Evolutionary conservation across 2,329 filamentous ascomycete genomes (phyloP).

Genomic region (Diaporthe amygdali): DNA sequence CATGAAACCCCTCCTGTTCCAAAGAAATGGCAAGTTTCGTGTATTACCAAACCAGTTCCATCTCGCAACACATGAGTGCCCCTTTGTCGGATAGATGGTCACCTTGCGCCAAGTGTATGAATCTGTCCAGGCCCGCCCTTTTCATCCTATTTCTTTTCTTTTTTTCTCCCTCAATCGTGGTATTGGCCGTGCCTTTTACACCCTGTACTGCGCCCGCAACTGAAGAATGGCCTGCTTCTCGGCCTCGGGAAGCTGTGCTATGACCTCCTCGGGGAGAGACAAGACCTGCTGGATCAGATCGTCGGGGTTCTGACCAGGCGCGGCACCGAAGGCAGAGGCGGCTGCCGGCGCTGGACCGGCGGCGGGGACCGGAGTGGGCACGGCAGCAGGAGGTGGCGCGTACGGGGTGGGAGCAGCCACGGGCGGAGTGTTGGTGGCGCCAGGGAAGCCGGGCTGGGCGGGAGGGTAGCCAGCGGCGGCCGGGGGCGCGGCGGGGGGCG

Average conservation of each 20-base stretch:
- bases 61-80: not conserved
- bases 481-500: conserved; percentile 34
- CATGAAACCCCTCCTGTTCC: not conserved
- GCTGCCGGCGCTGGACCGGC: conserved; percentile 43
- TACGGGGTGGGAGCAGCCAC: conserved; percentile 49
- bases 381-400: conserved; percentile 45
- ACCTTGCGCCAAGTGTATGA: not conserved
- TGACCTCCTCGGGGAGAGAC: conserved; percentile 78
- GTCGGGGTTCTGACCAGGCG: conserved; percentile 61
- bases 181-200: not conserved
- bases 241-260: conserved; percentile 77
- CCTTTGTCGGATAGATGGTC: not conserved
- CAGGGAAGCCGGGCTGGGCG: conserved; percentile 41
- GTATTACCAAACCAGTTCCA: not conserved
- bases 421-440: conserved; percentile 54
- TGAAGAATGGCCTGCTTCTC: conserved; percentile 82
- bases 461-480: conserved; percentile 40
- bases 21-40: not conserved
- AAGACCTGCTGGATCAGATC: conserved; percentile 82
- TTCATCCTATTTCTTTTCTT: not conserved
- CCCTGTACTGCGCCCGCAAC: conserved; percentile 59
- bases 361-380: conserved; percentile 35
- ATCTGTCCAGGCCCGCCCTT: not conserved
- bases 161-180: not conserved
- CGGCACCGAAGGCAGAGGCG: conserved; percentile 39